Base-by-base conservation (phyloP, 2,329 filamentous ascomycete genomes). In the Monilinia fructicola region DNA sequence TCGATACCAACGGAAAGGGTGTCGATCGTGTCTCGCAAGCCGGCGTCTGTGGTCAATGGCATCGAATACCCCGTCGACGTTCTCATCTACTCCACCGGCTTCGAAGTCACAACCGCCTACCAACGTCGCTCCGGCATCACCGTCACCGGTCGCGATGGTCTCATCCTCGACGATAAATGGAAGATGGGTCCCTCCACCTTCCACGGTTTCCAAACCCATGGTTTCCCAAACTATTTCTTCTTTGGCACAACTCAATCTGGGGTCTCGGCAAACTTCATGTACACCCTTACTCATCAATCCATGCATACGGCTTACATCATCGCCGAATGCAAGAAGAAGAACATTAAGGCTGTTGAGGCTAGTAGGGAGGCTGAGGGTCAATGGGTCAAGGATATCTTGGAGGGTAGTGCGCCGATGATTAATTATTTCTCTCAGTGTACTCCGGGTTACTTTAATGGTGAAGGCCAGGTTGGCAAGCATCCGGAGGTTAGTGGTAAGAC, bases 51-150 rank as follows among this genome's bases (percentile, higher is more conserved):
- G 31, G 78, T 84, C 23, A 68, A 75, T 0, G 78, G 77, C 3
- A 73, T 72, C 3, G 78, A 78, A n/a, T 74, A 80, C 54, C 79
- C 82, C 26, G 83, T 83, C 71, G 85, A 87, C 71, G 74, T 87
- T 23, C 79, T 88, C 18, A 77, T 88, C 31, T 79, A 84, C 10
- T 85, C 85, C 0, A 88, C 85, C 0, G 85, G 85, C 0, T 88
- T 88, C 77, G 78, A 81, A 31, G 83, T 85, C 0, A 80, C 83
- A 10, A 66, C 64, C 12, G 35, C 64, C 21, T 66, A 66, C 16
- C 58, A 61, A n/a, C 64, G 56, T 10, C 64, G 64, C 48, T 53
- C 56, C 0, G 64, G 64, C 2, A 66, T 66, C 11, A 62, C 38
- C 4, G 38, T 66, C 14, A 63, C 54, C 0, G 64, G 64, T 2